A percentile compares a stretch with the other conserved stretches of the same genome.
phyloP scores from a whole-genome alignment of 257 asterid species.

The Przewalskia tangutica region DNA sequence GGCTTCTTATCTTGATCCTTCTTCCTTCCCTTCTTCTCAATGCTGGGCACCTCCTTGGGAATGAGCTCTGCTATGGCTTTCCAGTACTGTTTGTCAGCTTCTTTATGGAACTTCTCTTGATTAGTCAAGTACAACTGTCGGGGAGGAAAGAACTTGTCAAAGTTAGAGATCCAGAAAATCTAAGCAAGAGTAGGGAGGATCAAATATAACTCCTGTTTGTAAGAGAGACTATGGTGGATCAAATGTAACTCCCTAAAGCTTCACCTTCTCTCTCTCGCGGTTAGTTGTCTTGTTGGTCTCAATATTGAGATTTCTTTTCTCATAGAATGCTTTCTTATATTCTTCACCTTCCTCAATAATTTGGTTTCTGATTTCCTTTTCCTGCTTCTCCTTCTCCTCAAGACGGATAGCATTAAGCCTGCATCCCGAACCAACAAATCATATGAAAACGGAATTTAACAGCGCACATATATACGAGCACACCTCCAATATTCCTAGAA shows the following conservation, averaged over 20 bases:
- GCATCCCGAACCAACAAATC: conserved; percentile 16
- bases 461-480: background rate
- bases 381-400: conserved; percentile 94
- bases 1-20: conserved; percentile 94
- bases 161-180: background rate
- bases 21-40: conserved; percentile 82
- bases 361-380: conserved; percentile 68
- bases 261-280: conserved; percentile 81
- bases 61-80: conserved; percentile 88
- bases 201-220: background rate
- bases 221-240: background rate
- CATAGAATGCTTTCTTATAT: conserved; percentile 64
- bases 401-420: conserved; percentile 82
- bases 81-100: conserved; percentile 93
- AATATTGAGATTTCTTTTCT: conserved; percentile 57
- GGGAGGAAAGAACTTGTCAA: conserved; percentile 1
- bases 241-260: background rate
- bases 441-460: background rate
- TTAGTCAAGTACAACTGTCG: conserved; percentile 42
- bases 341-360: conserved; percentile 82
- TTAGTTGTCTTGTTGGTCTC: conserved; percentile 65
- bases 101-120: conserved; percentile 90
- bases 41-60: conserved; percentile 78
- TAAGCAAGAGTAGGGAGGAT: background rate
- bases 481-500: background rate